Conservation (phyloP, 2,329 filamentous ascomycete genomes). For the Cryphonectria carpinicola region DNA sequence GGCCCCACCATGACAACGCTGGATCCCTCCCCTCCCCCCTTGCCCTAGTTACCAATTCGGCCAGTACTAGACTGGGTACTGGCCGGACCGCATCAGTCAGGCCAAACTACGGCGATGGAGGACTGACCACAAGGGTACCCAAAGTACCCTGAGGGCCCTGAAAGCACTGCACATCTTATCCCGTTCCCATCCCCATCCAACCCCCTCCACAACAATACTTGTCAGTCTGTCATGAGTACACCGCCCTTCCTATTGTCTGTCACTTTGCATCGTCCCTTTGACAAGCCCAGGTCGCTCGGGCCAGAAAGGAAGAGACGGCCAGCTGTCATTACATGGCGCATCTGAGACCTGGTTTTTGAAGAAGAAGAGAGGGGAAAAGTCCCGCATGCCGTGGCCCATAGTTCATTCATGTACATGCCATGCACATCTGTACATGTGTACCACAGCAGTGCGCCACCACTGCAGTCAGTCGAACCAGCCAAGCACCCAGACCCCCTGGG, state of each 20-base stretch:
- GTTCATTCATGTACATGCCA: not conserved
- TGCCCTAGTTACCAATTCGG: not conserved
- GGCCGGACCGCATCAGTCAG: not conserved
- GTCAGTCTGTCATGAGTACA: slow-evolving; percentile 9
- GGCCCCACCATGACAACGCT: slow-evolving; percentile 1
- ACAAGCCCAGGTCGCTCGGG: not conserved
- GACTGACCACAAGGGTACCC: not conserved
- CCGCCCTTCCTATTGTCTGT: slow-evolving; percentile 22
- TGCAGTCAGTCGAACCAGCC: not conserved
- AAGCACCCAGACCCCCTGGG: not conserved
- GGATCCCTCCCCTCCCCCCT: not conserved
- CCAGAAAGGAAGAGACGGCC: not conserved
- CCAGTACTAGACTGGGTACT: not conserved
- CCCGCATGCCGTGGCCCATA: not conserved
- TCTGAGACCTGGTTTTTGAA: not conserved
- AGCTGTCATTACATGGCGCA: not conserved
- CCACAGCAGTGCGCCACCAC: not conserved
- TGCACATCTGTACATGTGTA: not conserved
- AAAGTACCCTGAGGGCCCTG: not conserved
- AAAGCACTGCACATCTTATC: not conserved
- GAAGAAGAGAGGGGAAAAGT: not conserved
- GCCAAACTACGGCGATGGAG: no score
- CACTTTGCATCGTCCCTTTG: not conserved
- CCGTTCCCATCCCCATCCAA: not conserved
- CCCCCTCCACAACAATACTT: not conserved